Evolutionary conservation across 176 grass and related monocot genomes (phyloP).

Genomic region (Sorghum bicolor): DNA sequence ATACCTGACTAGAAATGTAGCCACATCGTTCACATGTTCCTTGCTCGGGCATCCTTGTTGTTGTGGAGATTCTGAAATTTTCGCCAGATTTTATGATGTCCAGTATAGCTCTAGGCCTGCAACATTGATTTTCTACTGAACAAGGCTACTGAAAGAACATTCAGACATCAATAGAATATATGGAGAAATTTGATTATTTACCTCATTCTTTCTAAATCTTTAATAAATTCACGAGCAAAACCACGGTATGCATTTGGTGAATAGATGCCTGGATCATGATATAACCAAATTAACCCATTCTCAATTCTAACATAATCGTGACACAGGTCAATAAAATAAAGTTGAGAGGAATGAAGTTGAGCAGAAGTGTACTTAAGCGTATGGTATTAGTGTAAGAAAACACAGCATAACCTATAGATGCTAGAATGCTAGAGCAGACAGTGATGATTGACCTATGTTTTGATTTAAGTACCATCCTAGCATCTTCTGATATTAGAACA

Average conservation of each 20-base stretch:
- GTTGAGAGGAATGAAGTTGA: neutral
- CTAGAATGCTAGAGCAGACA: neutral
- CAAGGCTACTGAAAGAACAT: neutral
- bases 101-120: conserved; percentile 84
- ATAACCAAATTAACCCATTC: neutral
- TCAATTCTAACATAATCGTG: conserved; percentile 5
- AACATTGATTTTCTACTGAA: conserved; percentile 20
- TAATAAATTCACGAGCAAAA: conserved; percentile 97
- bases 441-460: neutral
- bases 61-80: conserved; percentile 88
- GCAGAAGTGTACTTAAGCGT: neutral
- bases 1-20: conserved; percentile 93
- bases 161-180: neutral
- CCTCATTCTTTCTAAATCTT: conserved; percentile 95
- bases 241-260: conserved; percentile 96
- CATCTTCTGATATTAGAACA: neutral
- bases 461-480: neutral
- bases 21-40: conserved; percentile 81
- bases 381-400: neutral
- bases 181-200: conserved; percentile 7
- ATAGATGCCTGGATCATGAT: conserved; percentile 62
- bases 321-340: neutral
- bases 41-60: conserved; percentile 85
- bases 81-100: conserved; percentile 94
- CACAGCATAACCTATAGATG: neutral